Evolutionary conservation across 2,329 filamentous ascomycete species (phyloP), one percentile per base, ranked within the genome.

Genomic region (Colletotrichum magnum): DNA sequence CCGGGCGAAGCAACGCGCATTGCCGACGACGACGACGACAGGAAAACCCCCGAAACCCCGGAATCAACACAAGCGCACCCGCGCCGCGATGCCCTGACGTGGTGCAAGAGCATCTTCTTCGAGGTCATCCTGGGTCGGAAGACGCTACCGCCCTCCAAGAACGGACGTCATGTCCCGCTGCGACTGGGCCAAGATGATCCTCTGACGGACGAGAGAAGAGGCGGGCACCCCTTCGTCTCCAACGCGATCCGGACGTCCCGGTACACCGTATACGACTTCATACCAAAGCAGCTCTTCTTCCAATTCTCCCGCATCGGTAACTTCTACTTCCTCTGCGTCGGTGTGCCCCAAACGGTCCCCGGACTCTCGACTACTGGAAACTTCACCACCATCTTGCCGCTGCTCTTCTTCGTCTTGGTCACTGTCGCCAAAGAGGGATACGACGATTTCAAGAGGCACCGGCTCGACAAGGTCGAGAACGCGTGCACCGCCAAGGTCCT

Each of bases 301-400:
- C 94, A 97, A 76, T 96, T 96, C 77, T 93, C 93, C 7, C 93
- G 95, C 70, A 82, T 97, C 56, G 93, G 93, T 73, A 97, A 97
- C 79, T 96, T 97, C 75, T 89, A 97, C 79, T 97, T 97, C 79
- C 86, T 97, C 64, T 91, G 93, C 73, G 90, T 97, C 72, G 93
- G 93, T 51, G 90, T 97, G 70, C 86, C 95, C 58, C 94, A 97
- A 80, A 94, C 93, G 81, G 77, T 94, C 75, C 92, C 92, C 13
- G 92, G 90, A 21, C 83, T 94, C 56, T 93, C 91, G 77, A 94
- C 93, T 2, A 94, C 92, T 6, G 92, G 92, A 77, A 90, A 79
- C 47, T 94, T 89, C 74, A 94, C 92, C 5, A 94, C 92, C 1
- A 90, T 94, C 72, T 83, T 94, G 36, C 93, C 92, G 0, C 81